Conservation (phyloP, 2,329 filamentous ascomycete species). For the Colletotrichum gloeosporioides region DNA sequence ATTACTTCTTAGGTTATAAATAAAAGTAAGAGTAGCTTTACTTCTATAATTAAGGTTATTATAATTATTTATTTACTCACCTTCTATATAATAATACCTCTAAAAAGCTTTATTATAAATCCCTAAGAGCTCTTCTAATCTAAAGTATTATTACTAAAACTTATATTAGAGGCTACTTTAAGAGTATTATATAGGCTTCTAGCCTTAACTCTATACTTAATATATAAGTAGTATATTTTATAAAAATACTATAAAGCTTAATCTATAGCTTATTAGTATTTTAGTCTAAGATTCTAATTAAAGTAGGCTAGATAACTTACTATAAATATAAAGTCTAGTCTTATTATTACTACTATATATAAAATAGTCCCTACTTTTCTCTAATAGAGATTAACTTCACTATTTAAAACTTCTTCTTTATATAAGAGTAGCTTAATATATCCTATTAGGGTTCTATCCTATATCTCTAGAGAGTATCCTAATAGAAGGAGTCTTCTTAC, state of each 20-base stretch:
- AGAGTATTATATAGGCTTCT: not conserved
- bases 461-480: not conserved
- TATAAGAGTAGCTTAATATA: not conserved
- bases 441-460: not conserved
- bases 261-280: not conserved
- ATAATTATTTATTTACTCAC: not conserved
- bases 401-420: not conserved
- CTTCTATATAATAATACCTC: not conserved
- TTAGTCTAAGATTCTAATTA: not conserved
- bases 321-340: not conserved
- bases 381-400: not conserved
- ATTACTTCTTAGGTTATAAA: not conserved
- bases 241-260: not conserved
- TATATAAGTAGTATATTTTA: not conserved
- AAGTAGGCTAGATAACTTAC: not conserved
- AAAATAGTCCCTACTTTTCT: not conserved
- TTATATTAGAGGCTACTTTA: not conserved
- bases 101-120: not conserved
- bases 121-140: not conserved
- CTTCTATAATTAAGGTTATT: not conserved
- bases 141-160: not conserved
- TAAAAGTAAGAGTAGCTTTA: not conserved
- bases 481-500: not conserved
- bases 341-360: not conserved
- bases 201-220: not conserved